These are phyloP conservation scores for Neophaeococcomyces mojaviensis DNA, from an alignment of 2,329 filamentous ascomycete species.

Conservation along the genomic window DNA sequence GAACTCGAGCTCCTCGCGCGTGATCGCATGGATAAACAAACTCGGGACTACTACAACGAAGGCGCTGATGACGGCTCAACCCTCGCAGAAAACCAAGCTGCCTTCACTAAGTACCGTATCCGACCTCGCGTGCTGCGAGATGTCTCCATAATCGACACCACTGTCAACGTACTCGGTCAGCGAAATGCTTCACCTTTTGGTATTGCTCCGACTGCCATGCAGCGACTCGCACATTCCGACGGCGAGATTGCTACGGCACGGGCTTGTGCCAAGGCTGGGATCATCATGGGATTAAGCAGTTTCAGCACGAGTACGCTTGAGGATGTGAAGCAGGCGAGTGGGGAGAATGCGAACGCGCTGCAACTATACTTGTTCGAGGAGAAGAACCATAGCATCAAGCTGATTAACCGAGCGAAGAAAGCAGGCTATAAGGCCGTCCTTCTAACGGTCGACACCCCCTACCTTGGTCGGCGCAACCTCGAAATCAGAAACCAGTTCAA, in stretches of 20 bases:
- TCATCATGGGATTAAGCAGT: conserved; percentile 39
- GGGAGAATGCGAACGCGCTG: conserved; percentile 31
- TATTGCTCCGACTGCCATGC: conserved; percentile 45
- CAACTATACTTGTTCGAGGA: conserved; percentile 47
- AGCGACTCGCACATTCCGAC: conserved; percentile 42
- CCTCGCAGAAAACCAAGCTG: conserved; percentile 21
- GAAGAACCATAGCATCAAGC: conserved; percentile 30
- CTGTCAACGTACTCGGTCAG: conserved; percentile 35
- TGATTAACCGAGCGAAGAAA: conserved; percentile 34
- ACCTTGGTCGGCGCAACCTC: conserved; percentile 37
- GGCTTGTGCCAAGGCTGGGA: conserved; percentile 32
- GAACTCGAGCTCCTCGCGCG: conserved; percentile 35
- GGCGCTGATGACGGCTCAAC: conserved; percentile 35
- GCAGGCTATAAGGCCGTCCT: conserved; percentile 45
- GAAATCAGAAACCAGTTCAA: conserved; percentile 22
- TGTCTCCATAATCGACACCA: conserved; percentile 31
- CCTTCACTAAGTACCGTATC: conserved; percentile 30
- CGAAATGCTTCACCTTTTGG: conserved; percentile 41
- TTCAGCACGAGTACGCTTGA: conserved; percentile 37
- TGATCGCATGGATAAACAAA: conserved; percentile 24
- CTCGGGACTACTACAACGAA: conserved; percentile 46
- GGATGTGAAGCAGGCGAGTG: conserved; percentile 35
- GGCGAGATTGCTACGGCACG: conserved; percentile 42
- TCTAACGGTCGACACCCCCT: conserved; percentile 45
- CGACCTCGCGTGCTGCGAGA: conserved; percentile 33